These are phyloP conservation scores for Cantharellus cinnabarinus DNA, from an alignment of 768 basidiomycete species.

Conservation along the genomic window DNA sequence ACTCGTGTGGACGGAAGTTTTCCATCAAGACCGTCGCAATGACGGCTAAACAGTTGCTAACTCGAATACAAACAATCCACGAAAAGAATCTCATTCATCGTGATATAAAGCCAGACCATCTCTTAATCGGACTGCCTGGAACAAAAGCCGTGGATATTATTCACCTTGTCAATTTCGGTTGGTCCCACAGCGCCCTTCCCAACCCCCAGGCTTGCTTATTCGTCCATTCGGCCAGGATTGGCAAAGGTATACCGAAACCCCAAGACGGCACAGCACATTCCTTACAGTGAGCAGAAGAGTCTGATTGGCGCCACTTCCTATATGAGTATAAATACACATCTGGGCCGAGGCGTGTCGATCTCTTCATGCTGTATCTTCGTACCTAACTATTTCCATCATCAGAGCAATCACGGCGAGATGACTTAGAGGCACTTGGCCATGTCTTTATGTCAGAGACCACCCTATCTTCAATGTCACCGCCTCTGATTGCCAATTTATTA, in stretches of 20 bases:
- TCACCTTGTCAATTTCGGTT: slow-evolving; percentile 69
- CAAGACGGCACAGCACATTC: slow-evolving; percentile 98
- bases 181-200: neutral
- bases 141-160: slow-evolving; percentile 63
- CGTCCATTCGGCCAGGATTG: slow-evolving; percentile 27
- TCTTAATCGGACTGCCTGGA: slow-evolving; percentile 82
- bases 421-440: slow-evolving; percentile 90
- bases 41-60: slow-evolving; percentile 93
- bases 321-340: slow-evolving; percentile 99
- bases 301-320: slow-evolving; percentile 93
- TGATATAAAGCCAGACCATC: slow-evolving; percentile 42
- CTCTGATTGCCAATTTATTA: too few relatives aligned
- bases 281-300: slow-evolving; percentile 94
- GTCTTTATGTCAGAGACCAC: too few relatives aligned
- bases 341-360: slow-evolving; percentile 58
- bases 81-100: slow-evolving; percentile 97
- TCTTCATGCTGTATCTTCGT: slow-evolving; percentile 1
- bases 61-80: slow-evolving; percentile 91
- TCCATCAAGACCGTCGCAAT: slow-evolving; percentile 95
- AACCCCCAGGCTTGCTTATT: neutral
- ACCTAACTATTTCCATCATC: neutral
- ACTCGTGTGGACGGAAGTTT: too few relatives aligned
- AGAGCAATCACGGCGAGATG: slow-evolving; percentile 89
- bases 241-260: slow-evolving; percentile 99
- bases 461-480: too few relatives aligned